These are phyloP conservation scores for Colletotrichum tropicale DNA, from an alignment of 2,329 filamentous ascomycete genomes.

Conservation along the genomic window DNA sequence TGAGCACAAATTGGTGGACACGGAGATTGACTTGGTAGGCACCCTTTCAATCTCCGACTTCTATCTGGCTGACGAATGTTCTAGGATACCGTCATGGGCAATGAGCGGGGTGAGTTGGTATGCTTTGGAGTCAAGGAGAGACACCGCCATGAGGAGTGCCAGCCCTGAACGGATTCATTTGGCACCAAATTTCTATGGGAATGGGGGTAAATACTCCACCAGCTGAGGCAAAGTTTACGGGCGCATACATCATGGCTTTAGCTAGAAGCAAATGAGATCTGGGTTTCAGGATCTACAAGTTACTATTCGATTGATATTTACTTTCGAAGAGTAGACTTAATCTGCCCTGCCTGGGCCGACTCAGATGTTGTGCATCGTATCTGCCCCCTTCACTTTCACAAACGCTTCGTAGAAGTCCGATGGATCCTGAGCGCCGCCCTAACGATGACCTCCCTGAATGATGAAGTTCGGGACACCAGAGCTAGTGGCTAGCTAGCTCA, in stretches of 20 bases:
- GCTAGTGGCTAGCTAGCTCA: neutral
- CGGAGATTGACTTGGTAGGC: neutral
- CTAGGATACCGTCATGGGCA: neutral
- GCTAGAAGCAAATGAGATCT: neutral
- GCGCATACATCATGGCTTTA: fast-evolving
- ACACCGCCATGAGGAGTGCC: neutral
- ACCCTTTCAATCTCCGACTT: fast-evolving
- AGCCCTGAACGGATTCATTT: neutral
- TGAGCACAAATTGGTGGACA: neutral
- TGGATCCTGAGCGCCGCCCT: conserved; percentile 18
- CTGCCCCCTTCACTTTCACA: conserved; percentile 17
- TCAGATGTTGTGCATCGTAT: neutral
- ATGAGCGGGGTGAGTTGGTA: neutral
- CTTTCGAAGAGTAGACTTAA: too few relatives aligned
- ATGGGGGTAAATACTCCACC: neutral
- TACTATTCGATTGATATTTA: too few relatives aligned
- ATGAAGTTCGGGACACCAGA: conserved; percentile 22
- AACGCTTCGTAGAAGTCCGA: conserved; percentile 24
- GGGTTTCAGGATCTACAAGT: neutral
- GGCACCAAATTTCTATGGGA: fast-evolving
- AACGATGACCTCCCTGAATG: conserved; percentile 17
- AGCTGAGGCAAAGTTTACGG: fast-evolving
- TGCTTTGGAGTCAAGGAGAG: neutral
- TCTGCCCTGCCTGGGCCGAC: too few relatives aligned
- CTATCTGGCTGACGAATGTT: neutral